Evolutionary conservation across 2,329 filamentous ascomycete species (phyloP), one percentile per base, ranked within the genome.

Genomic region (Hypoxylon sp.): DNA sequence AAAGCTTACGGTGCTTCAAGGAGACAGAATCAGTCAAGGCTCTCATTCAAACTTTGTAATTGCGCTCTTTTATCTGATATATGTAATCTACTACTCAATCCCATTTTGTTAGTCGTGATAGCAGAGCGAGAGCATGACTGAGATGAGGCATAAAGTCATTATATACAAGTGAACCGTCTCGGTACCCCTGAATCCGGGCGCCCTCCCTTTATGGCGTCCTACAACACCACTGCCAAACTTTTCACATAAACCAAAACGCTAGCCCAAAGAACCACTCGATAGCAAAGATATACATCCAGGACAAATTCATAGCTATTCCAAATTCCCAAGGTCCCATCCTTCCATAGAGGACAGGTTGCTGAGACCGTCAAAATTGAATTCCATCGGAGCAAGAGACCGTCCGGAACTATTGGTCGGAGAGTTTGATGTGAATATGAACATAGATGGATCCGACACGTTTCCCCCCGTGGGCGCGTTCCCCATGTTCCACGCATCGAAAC

Each of bases 401-500:
- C 58, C 66, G 11, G 70, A 16, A 30, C 56, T 65, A 19, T 55
- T 47, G 2, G 67, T 29, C 7, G 54, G 63, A 1, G 67, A 60
- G 41, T 72, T 73, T 5, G 72, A 68, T 7, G 71, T 64, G 54
- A 77, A 77, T 61, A 76, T 59, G 61, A 75, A 78, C 50, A 77
- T 63, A 32, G 73, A 75, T n/a, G 72, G 70, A 29, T 77, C 75
- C 9, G 71, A 74, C 63, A 80, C 72, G 55, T 74, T 70, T 5
- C 71, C 56, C n/a, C 70, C 48, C 12, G 63, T 62, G 46, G 69
- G 61, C 19, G 65, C 63, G 41, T 65, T 71, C 11, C 77, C 74
- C 57, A 82, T 74, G 32, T 81, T 82, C 86, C 86, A 88, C 2
- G 80, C 76, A 58, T 86, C 82, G 70, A 88, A 88, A 64, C 85